Evolutionary conservation across 1,284 basidiomycete species (phyloP), one percentile per base, ranked within the genome.

Genomic region (Inonotus hispidus): DNA sequence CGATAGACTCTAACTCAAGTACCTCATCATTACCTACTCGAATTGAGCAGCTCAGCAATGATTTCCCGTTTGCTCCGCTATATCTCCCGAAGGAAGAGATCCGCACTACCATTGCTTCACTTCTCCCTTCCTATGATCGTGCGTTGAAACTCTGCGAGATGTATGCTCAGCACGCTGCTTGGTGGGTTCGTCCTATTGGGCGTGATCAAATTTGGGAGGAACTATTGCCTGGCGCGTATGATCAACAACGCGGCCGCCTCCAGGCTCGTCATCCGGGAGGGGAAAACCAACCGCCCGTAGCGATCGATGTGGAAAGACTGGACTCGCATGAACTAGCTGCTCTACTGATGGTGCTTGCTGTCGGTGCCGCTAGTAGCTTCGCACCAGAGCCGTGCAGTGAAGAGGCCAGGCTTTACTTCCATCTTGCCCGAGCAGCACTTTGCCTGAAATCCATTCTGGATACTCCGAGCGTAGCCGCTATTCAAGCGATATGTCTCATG

Each of bases 381-480:
- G 55, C 25, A 8, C 60, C 66, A 7, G 16, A 62, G 7, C 54
- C 59, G 3, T 16, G 39, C 14, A 50, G 59, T 46, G 55, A 63
- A 3, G 69, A 71, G 46, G 68, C 68, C 29, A 64, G 68, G 35
- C 63, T 65, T 3, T 71, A 62, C 32, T 64, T 68, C 25, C 68
- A 68, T 29, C 66, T 72, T 3, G 63, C 66, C 14, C 55, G 59
- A 49, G 72, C 75, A 0, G 74, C 75, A 10, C 64, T 77, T 35
- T 67, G 72, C 55, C 65, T 76, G 23, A 69, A 73, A 59, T 70
- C 74, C 0, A 69, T 75, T 14, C 61, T 75, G 35, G 72, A 71
- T 45, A 71, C 71, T 56, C 73, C 74, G n/a, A 70, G 71, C 1
- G 47, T 75, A 32, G 68, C 72, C 11, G 73, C 74, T 0, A 71